Conservation (phyloP, 768 basidiomycete species). For the Boletus fagicola region DNA sequence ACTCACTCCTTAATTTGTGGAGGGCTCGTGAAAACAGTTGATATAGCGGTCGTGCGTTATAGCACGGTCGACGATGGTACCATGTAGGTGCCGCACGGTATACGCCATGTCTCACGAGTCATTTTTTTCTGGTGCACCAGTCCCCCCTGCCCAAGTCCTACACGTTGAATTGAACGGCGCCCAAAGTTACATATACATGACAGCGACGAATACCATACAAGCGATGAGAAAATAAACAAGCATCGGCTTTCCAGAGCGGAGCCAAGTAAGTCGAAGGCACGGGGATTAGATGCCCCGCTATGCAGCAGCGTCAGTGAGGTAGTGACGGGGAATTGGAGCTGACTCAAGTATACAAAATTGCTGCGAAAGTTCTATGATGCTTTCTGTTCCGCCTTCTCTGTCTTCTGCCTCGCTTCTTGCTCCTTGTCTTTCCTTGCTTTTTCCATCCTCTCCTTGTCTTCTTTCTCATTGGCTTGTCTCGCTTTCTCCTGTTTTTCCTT, state of each 20-base stretch:
- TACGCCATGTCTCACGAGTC: neutral
- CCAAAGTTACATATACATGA: constrained; percentile 3
- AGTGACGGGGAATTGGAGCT: neutral
- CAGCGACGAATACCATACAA: neutral
- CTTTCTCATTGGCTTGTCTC: too few relatives aligned
- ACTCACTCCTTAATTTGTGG: neutral
- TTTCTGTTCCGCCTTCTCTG: neutral
- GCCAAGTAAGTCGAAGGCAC: neutral
- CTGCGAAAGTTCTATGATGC: neutral
- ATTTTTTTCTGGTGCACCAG: neutral
- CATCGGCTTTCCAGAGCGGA: neutral
- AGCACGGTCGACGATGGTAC: neutral
- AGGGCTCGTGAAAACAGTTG: neutral
- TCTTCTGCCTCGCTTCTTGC: too few relatives aligned
- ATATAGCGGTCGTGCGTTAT: neutral
- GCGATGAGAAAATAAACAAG: constrained; percentile 8
- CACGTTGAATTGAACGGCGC: neutral
- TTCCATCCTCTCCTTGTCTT: neutral
- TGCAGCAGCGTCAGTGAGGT: neutral
- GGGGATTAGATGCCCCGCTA: neutral
- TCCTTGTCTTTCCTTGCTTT: neutral
- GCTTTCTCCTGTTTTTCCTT: neutral
- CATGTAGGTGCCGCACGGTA: neutral
- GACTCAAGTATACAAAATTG: constrained; percentile 7
- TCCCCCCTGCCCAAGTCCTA: neutral